A percentile compares a stretch with the other conserved stretches of the same genome.
These are phyloP conservation scores for Plenodomus biglobosus DNA, from an alignment of 2,329 filamentous ascomycete genomes.

Conservation along the genomic window DNA sequence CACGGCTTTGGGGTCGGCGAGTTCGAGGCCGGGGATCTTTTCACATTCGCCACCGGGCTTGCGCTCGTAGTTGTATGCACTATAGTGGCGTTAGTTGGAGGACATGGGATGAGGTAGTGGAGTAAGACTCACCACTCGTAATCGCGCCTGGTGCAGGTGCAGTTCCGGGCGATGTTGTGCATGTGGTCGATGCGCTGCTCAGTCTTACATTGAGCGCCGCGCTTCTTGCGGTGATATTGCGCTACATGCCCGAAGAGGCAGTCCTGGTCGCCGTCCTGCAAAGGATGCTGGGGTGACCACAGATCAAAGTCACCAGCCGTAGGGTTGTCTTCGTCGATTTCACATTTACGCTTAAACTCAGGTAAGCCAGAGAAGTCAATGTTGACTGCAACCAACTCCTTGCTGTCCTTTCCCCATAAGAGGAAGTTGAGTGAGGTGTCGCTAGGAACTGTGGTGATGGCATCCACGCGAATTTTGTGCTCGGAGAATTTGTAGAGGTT, in stretches of 20 bases:
- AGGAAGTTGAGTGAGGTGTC: conserved; percentile 91
- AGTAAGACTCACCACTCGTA: conserved; percentile 93
- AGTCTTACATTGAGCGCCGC: conserved; percentile 79
- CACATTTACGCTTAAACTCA: conserved; percentile 67
- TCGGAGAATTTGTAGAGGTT: conserved; percentile 71
- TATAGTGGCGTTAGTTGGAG: conserved; percentile 47
- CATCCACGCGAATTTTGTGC: conserved; percentile 67
- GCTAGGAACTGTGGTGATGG: conserved; percentile 85
- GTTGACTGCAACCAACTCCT: conserved; percentile 71
- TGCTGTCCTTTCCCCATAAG: conserved; percentile 71
- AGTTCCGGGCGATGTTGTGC: conserved; percentile 71
- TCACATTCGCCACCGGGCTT: conserved; percentile 74
- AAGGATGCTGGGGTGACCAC: conserved; percentile 85
- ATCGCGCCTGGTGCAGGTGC: conserved; percentile 79
- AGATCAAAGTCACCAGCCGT: conserved; percentile 74
- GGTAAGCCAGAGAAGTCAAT: conserved; percentile 81
- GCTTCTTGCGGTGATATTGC: conserved; percentile 87
- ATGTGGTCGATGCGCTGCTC: conserved; percentile 65
- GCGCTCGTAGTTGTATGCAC: conserved; percentile 91
- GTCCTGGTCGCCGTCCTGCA: conserved; percentile 70
- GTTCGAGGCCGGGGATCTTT: conserved; percentile 72
- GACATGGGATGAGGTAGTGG: neutral
- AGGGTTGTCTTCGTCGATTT: conserved; percentile 62
- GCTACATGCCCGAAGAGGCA: conserved; percentile 93
- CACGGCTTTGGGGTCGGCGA: conserved; percentile 60